phyloP scores from a whole-genome alignment of 2,329 filamentous ascomycete species.

The Didymella pinodella region DNA sequence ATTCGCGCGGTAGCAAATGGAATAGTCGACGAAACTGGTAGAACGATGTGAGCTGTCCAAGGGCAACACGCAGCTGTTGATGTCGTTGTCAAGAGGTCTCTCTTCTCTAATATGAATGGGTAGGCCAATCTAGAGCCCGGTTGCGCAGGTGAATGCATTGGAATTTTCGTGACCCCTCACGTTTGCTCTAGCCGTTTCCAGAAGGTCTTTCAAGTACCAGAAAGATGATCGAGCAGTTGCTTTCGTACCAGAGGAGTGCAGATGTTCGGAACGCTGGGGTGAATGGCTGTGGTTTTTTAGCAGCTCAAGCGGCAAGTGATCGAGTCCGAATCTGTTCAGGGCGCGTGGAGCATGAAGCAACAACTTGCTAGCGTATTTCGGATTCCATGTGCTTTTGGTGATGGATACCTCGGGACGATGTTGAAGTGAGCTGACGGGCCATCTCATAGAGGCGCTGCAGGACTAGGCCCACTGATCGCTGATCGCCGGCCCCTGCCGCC shows the following conservation, averaged over 20 bases:
- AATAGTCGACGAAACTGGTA: not conserved
- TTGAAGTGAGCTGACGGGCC: not conserved
- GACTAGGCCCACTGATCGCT: slow-evolving; percentile 11
- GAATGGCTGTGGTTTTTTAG: not conserved
- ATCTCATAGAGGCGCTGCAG: not conserved
- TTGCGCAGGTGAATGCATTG: not conserved
- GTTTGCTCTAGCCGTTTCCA: not conserved
- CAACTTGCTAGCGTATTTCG: not conserved
- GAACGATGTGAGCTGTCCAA: not conserved
- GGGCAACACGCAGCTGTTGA: not conserved
- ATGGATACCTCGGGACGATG: not conserved
- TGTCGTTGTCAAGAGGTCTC: not conserved
- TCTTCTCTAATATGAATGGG: not conserved
- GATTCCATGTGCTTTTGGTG: not conserved
- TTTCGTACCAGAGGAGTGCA: too few relatives aligned
- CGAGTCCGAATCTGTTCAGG: not conserved
- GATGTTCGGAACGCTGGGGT: too few relatives aligned
- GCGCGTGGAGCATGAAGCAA: not conserved
- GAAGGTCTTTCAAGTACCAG: not conserved
- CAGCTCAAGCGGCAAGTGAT: not conserved
- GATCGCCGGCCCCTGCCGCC: slow-evolving; percentile 20
- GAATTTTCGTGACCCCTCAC: not conserved
- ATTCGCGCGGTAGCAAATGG: not conserved
- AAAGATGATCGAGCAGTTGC: not conserved
- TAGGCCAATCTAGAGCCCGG: not conserved